Base-by-base conservation (phyloP, 768 basidiomycete species). In the Cyathus striatus region DNA sequence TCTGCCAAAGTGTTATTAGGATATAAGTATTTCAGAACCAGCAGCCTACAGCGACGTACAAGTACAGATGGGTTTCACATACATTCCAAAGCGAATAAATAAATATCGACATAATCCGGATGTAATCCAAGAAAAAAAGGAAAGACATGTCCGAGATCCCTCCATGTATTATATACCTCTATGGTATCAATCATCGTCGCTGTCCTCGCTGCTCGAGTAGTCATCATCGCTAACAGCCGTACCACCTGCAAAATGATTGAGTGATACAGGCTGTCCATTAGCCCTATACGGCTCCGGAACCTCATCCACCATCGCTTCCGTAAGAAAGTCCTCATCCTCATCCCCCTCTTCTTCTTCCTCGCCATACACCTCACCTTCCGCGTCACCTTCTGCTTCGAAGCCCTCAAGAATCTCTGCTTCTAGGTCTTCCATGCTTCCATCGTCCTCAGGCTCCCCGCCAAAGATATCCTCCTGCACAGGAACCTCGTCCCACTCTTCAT, bases 401-500 rank as follows among this genome's bases (percentile, higher is more conserved):
- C 65, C 56, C 18, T 61, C 46, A 40, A 71, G 65, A 43, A 72
- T 52, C 51, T 67, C 63, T 21, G 50, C 49, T 49, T 66, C 67
- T 18, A 75, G 61, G 6, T 57, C 66, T 33, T 67, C n/a, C n/a
- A n/a, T 59, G 49, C 63, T 45, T 38, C 70, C 71, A 6, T 68
- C 63, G 43, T 73, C 68, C 47, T 62, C 53, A 49, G 42, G 49
- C 25, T 43, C 52, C 6, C 47, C 53, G 9, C 55, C 61, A 1
- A 27, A 18, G 35, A 23, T 38, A 30, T 37, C 35, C 21, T 41
- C 48, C 27, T 38, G 18, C 27, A 32, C 22, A 24, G 48, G 38
- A 16, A 36, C 56, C 0, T 78, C 70, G 34, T 65, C 60, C 43
- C 80, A 77, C 79, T 78, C 82, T 14, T 74, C 69, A 30, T 79